Percentiles rank a stretch among this genome's conserved stretches.
phyloP scores from a whole-genome alignment of 305 asterid species.

The Solanum aculeatissimum region DNA sequence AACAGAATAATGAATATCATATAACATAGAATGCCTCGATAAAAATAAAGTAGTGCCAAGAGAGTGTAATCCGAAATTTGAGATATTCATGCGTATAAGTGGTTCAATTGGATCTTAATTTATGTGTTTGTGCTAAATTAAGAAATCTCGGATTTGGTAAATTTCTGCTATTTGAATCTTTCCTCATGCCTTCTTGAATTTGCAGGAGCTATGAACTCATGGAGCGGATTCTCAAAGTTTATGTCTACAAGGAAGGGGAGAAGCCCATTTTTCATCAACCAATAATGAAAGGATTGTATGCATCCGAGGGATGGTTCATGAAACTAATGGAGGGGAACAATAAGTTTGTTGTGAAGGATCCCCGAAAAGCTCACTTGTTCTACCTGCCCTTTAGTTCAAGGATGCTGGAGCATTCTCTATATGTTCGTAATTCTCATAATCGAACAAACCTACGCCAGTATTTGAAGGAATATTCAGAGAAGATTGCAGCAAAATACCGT shows the following conservation, averaged over 20 bases:
- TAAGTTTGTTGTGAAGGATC: conserved; percentile 58
- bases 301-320: conserved; percentile 98
- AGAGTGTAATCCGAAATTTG: neutral
- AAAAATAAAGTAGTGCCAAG: no score
- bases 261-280: conserved; percentile 92
- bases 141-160: neutral
- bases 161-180: neutral
- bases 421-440: conserved; percentile 74
- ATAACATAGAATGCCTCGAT: neutral
- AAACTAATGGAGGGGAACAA: conserved; percentile 79
- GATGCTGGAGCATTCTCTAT: conserved; percentile 51
- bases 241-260: conserved; percentile 71
- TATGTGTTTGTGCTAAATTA: neutral
- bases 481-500: conserved; percentile 65
- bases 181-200: neutral
- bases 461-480: conserved; percentile 62
- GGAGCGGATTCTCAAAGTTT: conserved; percentile 63
- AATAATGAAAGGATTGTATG: conserved; percentile 70
- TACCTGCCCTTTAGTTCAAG: conserved; percentile 90
- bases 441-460: conserved; percentile 65
- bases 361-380: conserved; percentile 72
- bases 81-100: neutral
- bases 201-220: conserved; percentile 84
- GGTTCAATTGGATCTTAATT: neutral
- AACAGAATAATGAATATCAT: neutral